Conservation (phyloP, 257 asterid species). For the Jasminum sambac region DNA sequence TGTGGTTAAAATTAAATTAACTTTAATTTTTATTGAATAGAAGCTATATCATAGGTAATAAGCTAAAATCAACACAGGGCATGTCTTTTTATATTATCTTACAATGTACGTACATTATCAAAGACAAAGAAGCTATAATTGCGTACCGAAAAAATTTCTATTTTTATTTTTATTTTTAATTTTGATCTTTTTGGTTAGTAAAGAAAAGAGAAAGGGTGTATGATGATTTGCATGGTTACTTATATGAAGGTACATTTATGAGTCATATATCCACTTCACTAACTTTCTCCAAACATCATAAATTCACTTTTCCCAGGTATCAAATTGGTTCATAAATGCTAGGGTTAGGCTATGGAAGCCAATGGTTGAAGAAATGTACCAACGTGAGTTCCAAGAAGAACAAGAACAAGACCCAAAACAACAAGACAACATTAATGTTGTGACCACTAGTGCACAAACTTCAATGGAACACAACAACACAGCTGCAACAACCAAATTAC, state of each 20-base stretch:
- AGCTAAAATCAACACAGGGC: too few relatives aligned
- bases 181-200: too few relatives aligned
- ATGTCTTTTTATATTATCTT: too few relatives aligned
- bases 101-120: too few relatives aligned
- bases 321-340: slow-evolving; percentile 95
- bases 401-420: slow-evolving; percentile 21
- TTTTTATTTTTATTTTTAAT: not conserved
- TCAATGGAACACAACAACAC: slow-evolving; percentile 25
- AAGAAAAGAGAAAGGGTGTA: not conserved
- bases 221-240: not conserved
- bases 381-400: slow-evolving; percentile 49
- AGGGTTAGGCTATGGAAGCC: slow-evolving; percentile 95
- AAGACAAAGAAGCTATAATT: not conserved
- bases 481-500: slow-evolving; percentile 30
- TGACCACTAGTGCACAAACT: slow-evolving; percentile 30
- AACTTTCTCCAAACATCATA: slow-evolving; percentile 13
- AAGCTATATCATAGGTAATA: too few relatives aligned
- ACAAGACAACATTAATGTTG: slow-evolving; percentile 9
- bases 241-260: not conserved
- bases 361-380: slow-evolving; percentile 86
- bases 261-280: not conserved
- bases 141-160: too few relatives aligned
- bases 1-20: too few relatives aligned
- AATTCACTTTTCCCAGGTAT: slow-evolving; percentile 50
- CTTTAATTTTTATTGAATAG: too few relatives aligned